These are phyloP conservation scores for Cucumis melo DNA, from an alignment of 306 rosid genomes.

Conservation along the genomic window DNA sequence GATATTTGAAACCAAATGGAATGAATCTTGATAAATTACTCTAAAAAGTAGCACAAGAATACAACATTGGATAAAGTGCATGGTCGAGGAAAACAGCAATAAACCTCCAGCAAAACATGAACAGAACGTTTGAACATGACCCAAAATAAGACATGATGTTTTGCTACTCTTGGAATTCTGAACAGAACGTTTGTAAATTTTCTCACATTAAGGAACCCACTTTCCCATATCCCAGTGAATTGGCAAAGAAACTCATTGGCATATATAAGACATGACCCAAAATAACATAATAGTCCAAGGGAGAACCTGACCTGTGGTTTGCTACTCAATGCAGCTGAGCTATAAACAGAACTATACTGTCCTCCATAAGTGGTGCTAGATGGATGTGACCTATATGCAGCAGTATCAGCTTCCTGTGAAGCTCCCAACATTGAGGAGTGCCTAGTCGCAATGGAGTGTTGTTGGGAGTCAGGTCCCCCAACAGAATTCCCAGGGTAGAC, in stretches of 20 bases:
- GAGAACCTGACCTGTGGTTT: constrained; percentile 51
- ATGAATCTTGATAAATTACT: not conserved
- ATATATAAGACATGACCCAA: not conserved
- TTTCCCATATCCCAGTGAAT: not conserved
- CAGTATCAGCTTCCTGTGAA: constrained; percentile 61
- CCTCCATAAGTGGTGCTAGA: constrained; percentile 67
- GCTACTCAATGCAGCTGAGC: constrained; percentile 56
- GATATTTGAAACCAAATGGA: not conserved
- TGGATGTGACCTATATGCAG: constrained; percentile 56
- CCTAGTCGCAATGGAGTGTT: constrained; percentile 56
- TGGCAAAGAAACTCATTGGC: not conserved
- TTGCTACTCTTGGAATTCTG: too few relatives aligned
- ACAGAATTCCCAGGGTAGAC: constrained; percentile 62
- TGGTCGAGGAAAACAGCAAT: not conserved
- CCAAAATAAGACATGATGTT: too few relatives aligned
- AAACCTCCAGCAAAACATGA: not conserved
- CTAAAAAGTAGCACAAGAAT: not conserved
- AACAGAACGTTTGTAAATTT: not conserved
- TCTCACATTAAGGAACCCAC: not conserved
- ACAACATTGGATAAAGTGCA: not conserved
- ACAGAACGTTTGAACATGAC: not conserved
- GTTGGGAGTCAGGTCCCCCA: constrained; percentile 70
- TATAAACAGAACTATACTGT: constrained; percentile 78
- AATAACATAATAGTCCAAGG: not conserved
- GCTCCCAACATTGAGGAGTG: constrained; percentile 66